A percentile compares a stretch with the other conserved stretches of the same genome.
These are phyloP conservation scores for Phytophthora brassicae DNA, from an alignment of 352 stramenopile species.

Conservation along the genomic window DNA sequence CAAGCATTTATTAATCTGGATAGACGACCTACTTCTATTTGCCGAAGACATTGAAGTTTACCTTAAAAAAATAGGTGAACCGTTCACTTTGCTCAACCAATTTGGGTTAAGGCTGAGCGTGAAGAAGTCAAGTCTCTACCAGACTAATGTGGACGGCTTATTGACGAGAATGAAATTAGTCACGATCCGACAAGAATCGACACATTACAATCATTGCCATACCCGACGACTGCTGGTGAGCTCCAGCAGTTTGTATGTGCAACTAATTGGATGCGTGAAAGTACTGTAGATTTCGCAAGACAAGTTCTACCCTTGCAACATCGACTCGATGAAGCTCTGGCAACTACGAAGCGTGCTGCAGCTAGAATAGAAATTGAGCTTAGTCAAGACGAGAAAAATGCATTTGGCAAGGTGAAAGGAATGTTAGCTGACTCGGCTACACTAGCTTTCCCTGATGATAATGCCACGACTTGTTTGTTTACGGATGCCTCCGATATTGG, in stretches of 20 bases:
- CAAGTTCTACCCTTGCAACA: conserved; percentile 23
- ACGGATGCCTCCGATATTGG: not conserved
- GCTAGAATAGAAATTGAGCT: not conserved
- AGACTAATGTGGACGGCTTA: too few relatives aligned
- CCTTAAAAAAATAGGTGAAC: too few relatives aligned
- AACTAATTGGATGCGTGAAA: conserved; percentile 20
- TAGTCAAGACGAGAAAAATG: not conserved
- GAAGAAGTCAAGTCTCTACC: too few relatives aligned
- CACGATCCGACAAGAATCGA: too few relatives aligned
- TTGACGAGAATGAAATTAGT: too few relatives aligned
- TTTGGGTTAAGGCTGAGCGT: too few relatives aligned
- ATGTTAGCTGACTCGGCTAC: not conserved
- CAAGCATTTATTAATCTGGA: conserved; percentile 24
- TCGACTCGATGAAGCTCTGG: not conserved
- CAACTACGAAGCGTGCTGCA: not conserved
- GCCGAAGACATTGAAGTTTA: conserved; percentile 19
- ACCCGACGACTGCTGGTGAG: conserved; percentile 7
- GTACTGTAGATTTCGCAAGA: conserved; percentile 17
- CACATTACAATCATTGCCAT: too few relatives aligned
- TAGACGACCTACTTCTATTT: conserved; percentile 32
- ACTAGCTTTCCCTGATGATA: not conserved
- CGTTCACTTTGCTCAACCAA: too few relatives aligned
- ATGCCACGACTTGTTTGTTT: not conserved
- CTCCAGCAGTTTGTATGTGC: conserved; percentile 31
- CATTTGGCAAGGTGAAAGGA: not conserved